Percentiles rank a stretch among this genome's conserved stretches.
These are phyloP conservation scores for Daedaleopsis sinensis DNA, from an alignment of 768 basidiomycete species.

Conservation along the genomic window DNA sequence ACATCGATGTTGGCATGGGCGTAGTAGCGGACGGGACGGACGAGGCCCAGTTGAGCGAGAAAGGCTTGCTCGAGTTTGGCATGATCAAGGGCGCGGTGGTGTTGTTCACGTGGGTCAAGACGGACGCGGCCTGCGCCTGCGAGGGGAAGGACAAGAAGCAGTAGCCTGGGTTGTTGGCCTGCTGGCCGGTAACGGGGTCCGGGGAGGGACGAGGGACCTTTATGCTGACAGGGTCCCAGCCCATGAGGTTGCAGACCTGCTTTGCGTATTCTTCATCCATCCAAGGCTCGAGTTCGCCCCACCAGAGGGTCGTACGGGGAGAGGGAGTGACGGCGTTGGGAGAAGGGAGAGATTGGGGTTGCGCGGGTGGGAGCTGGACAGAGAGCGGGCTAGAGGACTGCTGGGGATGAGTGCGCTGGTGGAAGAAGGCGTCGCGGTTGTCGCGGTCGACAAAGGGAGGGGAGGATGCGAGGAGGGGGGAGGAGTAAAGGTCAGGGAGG, in stretches of 20 bases:
- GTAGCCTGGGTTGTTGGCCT: slow-evolving; percentile 84
- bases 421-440: slow-evolving; percentile 23
- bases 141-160: slow-evolving; percentile 87
- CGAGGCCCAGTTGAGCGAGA: slow-evolving; percentile 80
- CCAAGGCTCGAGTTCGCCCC: slow-evolving; percentile 92
- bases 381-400: slow-evolving; percentile 29
- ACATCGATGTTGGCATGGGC: slow-evolving; percentile 34
- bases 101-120: slow-evolving; percentile 67
- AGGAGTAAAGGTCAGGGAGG: slow-evolving; percentile 25
- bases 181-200: slow-evolving; percentile 60
- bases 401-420: slow-evolving; percentile 26
- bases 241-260: slow-evolving; percentile 84
- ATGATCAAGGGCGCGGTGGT: slow-evolving; percentile 56
- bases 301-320: slow-evolving; percentile 70
- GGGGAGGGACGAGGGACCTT: slow-evolving; percentile 68
- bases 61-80: slow-evolving; percentile 86
- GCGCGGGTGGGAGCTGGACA: slow-evolving; percentile 29
- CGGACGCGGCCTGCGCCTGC: slow-evolving; percentile 65
- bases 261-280: slow-evolving; percentile 97
- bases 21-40: slow-evolving; percentile 41
- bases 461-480: slow-evolving; percentile 23
- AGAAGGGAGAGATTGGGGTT: slow-evolving; percentile 30
- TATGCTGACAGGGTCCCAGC: slow-evolving; percentile 79
- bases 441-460: slow-evolving; percentile 25
- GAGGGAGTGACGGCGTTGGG: slow-evolving; percentile 22